Percentiles rank a stretch among this genome's conserved stretches.
Evolutionary conservation across 2,329 filamentous ascomycete genomes (phyloP).

Genomic region (Chaetomiaceae sp.): DNA sequence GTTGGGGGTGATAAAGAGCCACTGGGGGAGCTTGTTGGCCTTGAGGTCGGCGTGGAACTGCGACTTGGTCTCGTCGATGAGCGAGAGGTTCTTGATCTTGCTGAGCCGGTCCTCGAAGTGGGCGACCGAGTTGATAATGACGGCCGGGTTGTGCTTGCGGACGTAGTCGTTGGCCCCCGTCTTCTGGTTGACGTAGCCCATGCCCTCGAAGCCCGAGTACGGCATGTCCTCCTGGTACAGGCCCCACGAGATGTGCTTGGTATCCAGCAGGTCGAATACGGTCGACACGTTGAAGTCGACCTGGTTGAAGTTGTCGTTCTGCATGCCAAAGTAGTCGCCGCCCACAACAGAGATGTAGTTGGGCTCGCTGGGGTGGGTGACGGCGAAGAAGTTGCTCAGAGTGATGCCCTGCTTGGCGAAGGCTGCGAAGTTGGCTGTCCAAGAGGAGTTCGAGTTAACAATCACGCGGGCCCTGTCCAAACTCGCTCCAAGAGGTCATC

Average conservation of each 20-base stretch:
- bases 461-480: no score
- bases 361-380: constrained; percentile 70
- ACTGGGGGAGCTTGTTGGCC: constrained; percentile 62
- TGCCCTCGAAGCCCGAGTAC: constrained; percentile 67
- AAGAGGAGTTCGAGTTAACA: no score
- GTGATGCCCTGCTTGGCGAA: constrained; percentile 59
- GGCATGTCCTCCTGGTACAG: constrained; percentile 77
- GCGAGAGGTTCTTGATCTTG: constrained; percentile 75
- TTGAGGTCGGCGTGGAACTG: constrained; percentile 64
- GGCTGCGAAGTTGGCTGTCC: constrained; percentile 53
- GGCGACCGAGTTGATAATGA: constrained; percentile 64
- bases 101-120: constrained; percentile 53
- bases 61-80: constrained; percentile 64
- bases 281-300: constrained; percentile 59
- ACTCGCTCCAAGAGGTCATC: no score
- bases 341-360: constrained; percentile 68
- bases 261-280: constrained; percentile 64
- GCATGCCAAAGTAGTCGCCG: constrained; percentile 70
- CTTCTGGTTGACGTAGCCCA: constrained; percentile 57
- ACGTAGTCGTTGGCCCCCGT: constrained; percentile 71
- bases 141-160: constrained; percentile 63
- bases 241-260: constrained; percentile 61
- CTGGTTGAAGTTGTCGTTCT: constrained; percentile 61
- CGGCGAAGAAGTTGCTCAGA: constrained; percentile 54
- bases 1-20: constrained; percentile 68